These are phyloP conservation scores for Nicotiana sylvestris DNA, from an alignment of 257 asterid species.

Conservation along the genomic window DNA sequence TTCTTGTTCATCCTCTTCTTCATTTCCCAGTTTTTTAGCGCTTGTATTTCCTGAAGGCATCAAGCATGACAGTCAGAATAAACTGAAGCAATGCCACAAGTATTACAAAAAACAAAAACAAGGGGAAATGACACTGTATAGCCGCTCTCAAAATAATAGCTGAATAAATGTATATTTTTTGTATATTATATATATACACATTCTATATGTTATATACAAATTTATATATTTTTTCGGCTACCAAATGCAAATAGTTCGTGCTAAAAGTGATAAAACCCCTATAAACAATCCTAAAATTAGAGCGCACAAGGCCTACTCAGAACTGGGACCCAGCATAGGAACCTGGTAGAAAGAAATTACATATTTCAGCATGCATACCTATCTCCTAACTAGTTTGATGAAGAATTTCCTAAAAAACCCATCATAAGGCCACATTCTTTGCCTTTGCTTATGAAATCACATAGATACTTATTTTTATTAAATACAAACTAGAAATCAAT, in stretches of 20 bases:
- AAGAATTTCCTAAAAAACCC: not conserved
- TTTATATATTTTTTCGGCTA: no score
- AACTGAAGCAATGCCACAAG: not conserved
- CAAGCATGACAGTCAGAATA: not conserved
- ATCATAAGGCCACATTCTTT: not conserved
- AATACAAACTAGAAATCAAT: not conserved
- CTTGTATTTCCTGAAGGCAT: conserved; percentile 15
- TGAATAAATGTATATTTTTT: no score
- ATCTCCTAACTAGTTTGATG: not conserved
- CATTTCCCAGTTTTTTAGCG: conserved; percentile 7
- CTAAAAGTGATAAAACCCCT: no score
- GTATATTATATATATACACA: no score
- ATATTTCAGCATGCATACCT: not conserved
- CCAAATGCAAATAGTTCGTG: no score
- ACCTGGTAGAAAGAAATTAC: not conserved
- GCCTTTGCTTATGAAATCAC: not conserved
- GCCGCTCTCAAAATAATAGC: no score
- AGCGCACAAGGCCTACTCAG: not conserved
- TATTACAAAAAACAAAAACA: not conserved
- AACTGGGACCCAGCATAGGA: not conserved
- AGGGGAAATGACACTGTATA: no score
- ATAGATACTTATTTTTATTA: no score
- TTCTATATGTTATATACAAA: no score
- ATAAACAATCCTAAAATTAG: not conserved
- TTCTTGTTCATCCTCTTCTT: conserved; percentile 14